phyloP scores from a whole-genome alignment of 2,329 filamentous ascomycete genomes.

The Geosmithia flava region DNA sequence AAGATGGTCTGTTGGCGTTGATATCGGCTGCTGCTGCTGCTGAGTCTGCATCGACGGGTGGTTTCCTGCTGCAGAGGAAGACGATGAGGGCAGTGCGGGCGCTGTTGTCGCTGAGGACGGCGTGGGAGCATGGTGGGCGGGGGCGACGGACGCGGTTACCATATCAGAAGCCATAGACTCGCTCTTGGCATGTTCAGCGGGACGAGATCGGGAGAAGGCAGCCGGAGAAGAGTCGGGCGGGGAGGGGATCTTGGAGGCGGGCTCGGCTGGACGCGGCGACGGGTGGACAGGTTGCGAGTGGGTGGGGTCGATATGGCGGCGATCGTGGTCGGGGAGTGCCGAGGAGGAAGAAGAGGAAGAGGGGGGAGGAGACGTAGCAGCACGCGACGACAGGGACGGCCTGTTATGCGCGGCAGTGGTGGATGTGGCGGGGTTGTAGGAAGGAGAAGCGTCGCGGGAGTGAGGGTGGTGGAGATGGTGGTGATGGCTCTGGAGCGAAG shows the following conservation, averaged over 20 bases:
- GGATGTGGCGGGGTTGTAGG: conserved; percentile 8
- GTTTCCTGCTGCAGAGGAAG: conserved; percentile 16
- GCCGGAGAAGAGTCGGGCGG: conserved; percentile 40
- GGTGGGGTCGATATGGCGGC: conserved; percentile 2
- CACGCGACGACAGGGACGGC: neutral
- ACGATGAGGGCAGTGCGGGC: conserved; percentile 6
- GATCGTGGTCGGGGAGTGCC: conserved; percentile 2
- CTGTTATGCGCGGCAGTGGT: conserved; percentile 4
- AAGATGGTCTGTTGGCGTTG: conserved; percentile 6
- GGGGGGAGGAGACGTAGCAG: conserved; percentile 12
- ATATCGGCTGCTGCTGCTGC: no score
- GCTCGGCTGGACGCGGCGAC: conserved; percentile 17
- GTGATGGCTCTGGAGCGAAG: conserved; percentile 31
- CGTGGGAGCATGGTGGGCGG: conserved; percentile 1
- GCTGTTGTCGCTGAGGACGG: neutral
- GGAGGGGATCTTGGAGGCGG: conserved; percentile 37
- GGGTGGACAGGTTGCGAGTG: neutral
- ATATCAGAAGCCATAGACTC: conserved; percentile 36
- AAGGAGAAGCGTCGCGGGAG: conserved; percentile 15
- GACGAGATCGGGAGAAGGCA: conserved; percentile 20
- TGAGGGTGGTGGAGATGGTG: conserved; percentile 16
- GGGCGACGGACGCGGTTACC: conserved; percentile 3
- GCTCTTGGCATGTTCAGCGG: conserved; percentile 26
- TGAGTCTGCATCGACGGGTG: conserved; percentile 3
- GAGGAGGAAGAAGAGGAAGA: conserved; percentile 6